Evolutionary conservation across 2,329 filamentous ascomycete genomes (phyloP), one percentile per base, ranked within the genome.

Genomic region (Alternaria atra): DNA sequence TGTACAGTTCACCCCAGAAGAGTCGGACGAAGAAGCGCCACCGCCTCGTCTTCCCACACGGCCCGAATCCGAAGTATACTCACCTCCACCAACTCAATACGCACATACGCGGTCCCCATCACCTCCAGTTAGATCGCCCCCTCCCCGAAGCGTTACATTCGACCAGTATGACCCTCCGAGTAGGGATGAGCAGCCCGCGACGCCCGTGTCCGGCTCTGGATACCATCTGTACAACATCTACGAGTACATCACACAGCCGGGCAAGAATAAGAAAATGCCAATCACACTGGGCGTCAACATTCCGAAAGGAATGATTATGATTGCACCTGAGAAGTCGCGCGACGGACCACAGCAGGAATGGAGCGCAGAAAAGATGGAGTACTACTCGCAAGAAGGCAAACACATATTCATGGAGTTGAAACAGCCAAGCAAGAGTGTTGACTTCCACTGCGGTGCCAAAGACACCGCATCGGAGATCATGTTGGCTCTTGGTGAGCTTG

Each of bases 201-300:
- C 75, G 2, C 71, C 78, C 13, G 69, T 71, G 30, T 89, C 90
- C 2, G 91, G 92, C 5, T 91, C 92, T 17, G 92, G 92, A 2
- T 98, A 94, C 75, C 94, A 96, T 74, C 85, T 98, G 78, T 98
- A 97, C 81, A 97, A 97, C 72, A 94, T 98, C 72, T 97, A 94
- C 76, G 94, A 98, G 80, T 97, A 97, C 91, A 88, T 97, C 5
- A 94, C 93, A n/a, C 89, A 95, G 44, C 94, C 97, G 88, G 94
- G 94, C 58, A 97, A 97, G 83, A 91, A 92, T 73, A 97, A 97
- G 84, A 98, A 98, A 82, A 95, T 97, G 92, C 93, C 94, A 1
- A 97, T 93, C n/a, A 97, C 92, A 0, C 80, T 98, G 37, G 94
- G 94, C n/a, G 90, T 98, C 73, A 97, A 98, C 75, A 84, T 95